Conservation (phyloP, 148 eudicot genomes). For the Rhododendron vialii region DNA sequence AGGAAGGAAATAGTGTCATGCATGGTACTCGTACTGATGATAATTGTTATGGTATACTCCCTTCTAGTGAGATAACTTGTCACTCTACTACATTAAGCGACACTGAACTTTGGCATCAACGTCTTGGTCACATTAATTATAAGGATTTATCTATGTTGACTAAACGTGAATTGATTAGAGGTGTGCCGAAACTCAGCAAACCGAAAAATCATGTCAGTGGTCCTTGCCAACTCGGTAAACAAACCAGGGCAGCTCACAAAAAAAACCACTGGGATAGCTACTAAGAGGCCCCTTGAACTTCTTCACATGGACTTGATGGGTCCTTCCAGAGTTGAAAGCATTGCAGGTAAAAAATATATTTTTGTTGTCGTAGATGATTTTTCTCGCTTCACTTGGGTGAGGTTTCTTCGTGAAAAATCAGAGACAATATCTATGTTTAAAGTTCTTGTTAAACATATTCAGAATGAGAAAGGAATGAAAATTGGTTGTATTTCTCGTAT, state of each 20-base stretch:
- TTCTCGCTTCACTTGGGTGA: neutral
- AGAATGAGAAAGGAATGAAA: neutral
- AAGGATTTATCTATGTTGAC: neutral
- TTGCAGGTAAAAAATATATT: neutral
- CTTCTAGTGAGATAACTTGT: neutral
- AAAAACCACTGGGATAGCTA: fast-evolving
- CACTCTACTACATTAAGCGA: neutral
- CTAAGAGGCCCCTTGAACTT: neutral
- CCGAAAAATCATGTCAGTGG: neutral
- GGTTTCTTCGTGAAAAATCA: neutral
- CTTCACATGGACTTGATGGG: conserved; percentile 8
- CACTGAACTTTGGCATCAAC: neutral
- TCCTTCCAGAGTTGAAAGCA: neutral
- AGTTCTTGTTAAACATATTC: neutral
- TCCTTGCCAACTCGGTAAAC: neutral
- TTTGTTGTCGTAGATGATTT: neutral
- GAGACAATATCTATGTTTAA: neutral
- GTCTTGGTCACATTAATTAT: neutral
- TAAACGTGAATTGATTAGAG: neutral
- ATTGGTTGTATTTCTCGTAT: neutral
- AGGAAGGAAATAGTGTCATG: neutral
- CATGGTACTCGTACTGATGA: neutral
- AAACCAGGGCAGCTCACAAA: neutral
- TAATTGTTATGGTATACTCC: neutral
- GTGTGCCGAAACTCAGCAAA: neutral